Evolutionary conservation across 371 early-diverging fungal genomes (phyloP).

Genomic region (Smittium mucronatum): DNA sequence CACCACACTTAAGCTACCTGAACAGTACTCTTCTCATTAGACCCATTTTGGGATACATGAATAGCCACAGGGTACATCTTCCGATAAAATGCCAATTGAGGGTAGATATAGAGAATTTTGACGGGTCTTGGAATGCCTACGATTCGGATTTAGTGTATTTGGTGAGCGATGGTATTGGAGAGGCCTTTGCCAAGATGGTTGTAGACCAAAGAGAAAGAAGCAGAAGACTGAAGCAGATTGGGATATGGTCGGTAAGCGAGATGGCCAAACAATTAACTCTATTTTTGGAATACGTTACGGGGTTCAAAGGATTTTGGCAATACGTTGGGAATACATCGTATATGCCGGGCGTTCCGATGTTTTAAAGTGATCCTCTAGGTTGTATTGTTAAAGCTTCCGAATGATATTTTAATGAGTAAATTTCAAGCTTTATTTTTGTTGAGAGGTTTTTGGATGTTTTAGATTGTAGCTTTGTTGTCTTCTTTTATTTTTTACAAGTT

Average conservation of each 20-base stretch:
- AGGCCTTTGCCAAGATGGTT: slow-evolving; percentile 62
- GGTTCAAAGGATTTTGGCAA: slow-evolving; percentile 65
- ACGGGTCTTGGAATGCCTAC: slow-evolving; percentile 86
- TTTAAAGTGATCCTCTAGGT: not conserved
- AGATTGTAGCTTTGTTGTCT: not conserved
- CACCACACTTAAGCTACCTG: slow-evolving; percentile 58
- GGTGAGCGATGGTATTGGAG: slow-evolving; percentile 70
- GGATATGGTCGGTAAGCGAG: slow-evolving; percentile 73
- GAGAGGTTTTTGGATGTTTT: not conserved
- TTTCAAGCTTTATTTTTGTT: not conserved
- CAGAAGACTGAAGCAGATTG: slow-evolving; percentile 69
- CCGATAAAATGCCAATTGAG: slow-evolving; percentile 67
- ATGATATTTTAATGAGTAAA: no score
- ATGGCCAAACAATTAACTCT: slow-evolving; percentile 54
- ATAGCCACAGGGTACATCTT: slow-evolving; percentile 71
- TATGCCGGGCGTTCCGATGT: not conserved
- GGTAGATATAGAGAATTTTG: slow-evolving; percentile 69
- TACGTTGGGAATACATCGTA: slow-evolving; percentile 33
- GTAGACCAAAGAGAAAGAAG: slow-evolving; percentile 73
- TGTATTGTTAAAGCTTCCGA: not conserved
- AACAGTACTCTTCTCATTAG: slow-evolving; percentile 67
- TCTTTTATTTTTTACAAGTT: not conserved
- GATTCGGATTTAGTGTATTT: slow-evolving; percentile 64
- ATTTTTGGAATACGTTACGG: slow-evolving; percentile 67
- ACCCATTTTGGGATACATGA: slow-evolving; percentile 91